Percentiles rank a stretch among this genome's conserved stretches.
These are phyloP conservation scores for Exophiala aquamarina DNA, from an alignment of 2,329 filamentous ascomycete species.

Conservation along the genomic window DNA sequence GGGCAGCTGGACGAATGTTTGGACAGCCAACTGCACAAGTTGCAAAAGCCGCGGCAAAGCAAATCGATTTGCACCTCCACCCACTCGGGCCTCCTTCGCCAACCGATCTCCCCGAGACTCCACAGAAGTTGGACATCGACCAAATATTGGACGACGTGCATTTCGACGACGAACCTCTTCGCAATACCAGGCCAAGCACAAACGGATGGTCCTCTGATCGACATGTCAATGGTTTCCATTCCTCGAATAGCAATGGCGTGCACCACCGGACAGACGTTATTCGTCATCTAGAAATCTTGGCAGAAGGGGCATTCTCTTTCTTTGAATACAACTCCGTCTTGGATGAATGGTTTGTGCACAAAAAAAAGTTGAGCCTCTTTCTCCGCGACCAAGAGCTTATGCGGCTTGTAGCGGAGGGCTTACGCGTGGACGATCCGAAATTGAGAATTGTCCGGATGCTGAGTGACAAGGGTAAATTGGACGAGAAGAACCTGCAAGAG, in stretches of 20 bases:
- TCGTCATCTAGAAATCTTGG: conserved; percentile 51
- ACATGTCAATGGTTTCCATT: neutral
- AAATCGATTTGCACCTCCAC: conserved; percentile 42
- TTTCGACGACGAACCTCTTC: no score
- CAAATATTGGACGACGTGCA: conserved; percentile 7
- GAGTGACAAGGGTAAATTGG: conserved; percentile 83
- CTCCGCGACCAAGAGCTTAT: conserved; percentile 79
- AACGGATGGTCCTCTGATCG: conserved; percentile 6
- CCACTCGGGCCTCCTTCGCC: conserved; percentile 6
- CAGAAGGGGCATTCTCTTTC: conserved; percentile 41
- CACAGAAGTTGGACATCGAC: conserved; percentile 9
- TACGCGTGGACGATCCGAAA: conserved; percentile 12
- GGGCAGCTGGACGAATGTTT: conserved; percentile 13
- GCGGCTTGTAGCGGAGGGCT: conserved; percentile 53
- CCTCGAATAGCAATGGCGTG: neutral
- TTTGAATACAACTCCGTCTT: conserved; percentile 48
- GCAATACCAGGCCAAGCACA: no score
- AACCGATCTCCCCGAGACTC: neutral
- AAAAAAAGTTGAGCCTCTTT: conserved; percentile 67
- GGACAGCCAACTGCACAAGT: conserved; percentile 13
- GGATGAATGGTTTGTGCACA: conserved; percentile 82
- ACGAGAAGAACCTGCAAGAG: conserved; percentile 83
- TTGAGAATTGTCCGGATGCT: conserved; percentile 82
- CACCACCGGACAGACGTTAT: conserved; percentile 26
- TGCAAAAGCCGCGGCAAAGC: conserved; percentile 33